phyloP scores from a whole-genome alignment of 345 rosid species.

The Rhizophora mangle region DNA sequence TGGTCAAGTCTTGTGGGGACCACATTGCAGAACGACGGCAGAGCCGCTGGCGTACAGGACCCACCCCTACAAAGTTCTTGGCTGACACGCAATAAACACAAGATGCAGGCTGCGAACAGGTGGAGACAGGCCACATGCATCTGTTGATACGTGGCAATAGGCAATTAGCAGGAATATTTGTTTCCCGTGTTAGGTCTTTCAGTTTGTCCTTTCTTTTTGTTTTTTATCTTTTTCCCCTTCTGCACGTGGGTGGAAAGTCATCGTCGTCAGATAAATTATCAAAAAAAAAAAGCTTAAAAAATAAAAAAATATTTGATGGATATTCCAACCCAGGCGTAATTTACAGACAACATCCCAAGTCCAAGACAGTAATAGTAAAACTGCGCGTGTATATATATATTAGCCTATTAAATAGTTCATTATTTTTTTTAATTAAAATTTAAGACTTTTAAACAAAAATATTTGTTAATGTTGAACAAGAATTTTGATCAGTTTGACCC shows the following conservation, averaged over 20 bases:
- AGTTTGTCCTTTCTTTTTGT: not conserved
- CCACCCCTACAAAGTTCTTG: not conserved
- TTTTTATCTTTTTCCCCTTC: no score
- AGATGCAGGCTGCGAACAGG: no score
- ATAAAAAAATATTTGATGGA: not conserved
- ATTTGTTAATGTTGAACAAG: no score
- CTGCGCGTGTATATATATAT: no score
- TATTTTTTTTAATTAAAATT: no score
- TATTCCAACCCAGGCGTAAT: no score
- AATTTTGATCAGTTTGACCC: no score
- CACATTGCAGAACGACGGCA: not conserved
- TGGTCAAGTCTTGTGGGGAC: slow-evolving; percentile 4
- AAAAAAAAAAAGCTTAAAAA: not conserved
- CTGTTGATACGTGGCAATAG: not conserved
- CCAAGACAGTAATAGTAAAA: no score
- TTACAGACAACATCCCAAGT: no score
- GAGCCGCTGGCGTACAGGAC: not conserved
- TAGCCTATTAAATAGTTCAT: no score
- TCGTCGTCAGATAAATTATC: not conserved
- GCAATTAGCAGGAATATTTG: not conserved
- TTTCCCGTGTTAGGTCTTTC: not conserved
- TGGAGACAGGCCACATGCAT: no score
- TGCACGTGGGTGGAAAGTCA: not conserved
- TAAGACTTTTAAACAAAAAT: no score
- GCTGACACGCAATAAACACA: not conserved